Evolutionary conservation across 2,329 filamentous ascomycete genomes (phyloP).

Genomic region (Cordyceps militaris): DNA sequence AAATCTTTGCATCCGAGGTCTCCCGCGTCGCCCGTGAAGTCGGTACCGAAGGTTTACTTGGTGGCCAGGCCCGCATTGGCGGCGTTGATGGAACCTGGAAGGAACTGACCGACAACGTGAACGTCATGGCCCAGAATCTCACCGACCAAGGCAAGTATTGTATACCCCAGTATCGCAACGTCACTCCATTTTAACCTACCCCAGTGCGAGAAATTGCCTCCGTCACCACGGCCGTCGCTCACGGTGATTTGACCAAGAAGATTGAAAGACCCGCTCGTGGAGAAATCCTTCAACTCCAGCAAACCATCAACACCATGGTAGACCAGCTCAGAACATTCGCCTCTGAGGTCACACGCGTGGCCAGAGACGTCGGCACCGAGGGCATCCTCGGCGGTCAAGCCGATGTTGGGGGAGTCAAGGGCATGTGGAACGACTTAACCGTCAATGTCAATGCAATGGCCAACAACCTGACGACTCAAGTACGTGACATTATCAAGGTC

Average conservation of each 20-base stretch:
- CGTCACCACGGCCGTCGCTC: constrained; percentile 75
- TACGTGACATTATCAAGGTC: constrained; percentile 88
- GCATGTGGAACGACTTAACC: constrained; percentile 83
- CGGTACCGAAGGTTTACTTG: constrained; percentile 89
- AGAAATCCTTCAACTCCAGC: constrained; percentile 75
- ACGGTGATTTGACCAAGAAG: constrained; percentile 77
- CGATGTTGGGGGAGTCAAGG: constrained; percentile 75
- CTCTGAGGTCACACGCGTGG: constrained; percentile 75
- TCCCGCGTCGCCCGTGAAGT: constrained; percentile 92
- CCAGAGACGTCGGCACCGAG: constrained; percentile 77
- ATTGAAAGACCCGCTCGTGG: constrained; percentile 74
- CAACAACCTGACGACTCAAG: constrained; percentile 78
- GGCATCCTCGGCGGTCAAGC: constrained; percentile 77
- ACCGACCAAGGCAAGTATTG: constrained; percentile 58
- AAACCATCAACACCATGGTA: constrained; percentile 87
- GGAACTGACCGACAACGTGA: constrained; percentile 85
- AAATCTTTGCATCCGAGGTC: constrained; percentile 94
- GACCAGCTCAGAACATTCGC: constrained; percentile 78
- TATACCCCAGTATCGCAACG: too few species aligned
- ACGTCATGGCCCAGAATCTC: constrained; percentile 77
- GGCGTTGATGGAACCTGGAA: constrained; percentile 97
- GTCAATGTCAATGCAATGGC: constrained; percentile 86
- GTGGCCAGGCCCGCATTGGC: constrained; percentile 87
- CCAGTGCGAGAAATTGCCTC: constrained; percentile 75
- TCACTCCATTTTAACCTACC: neutral